Conservation (phyloP, 768 basidiomycete species). For the Naganishia vaughanmartiniae region DNA sequence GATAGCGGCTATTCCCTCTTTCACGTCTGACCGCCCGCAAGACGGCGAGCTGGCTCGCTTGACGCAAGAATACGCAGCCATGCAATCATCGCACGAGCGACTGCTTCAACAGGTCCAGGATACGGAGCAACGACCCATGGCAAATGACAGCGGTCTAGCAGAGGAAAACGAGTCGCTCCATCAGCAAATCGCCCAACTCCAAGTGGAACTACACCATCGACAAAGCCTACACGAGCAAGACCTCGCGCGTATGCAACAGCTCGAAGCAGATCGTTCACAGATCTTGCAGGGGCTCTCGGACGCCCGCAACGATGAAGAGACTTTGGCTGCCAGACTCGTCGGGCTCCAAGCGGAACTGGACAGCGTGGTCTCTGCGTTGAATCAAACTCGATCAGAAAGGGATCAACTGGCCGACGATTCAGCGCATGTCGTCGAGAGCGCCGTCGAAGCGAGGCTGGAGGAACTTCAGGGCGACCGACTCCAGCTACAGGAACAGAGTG, state of each 20-base stretch:
- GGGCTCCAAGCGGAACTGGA: slow-evolving; percentile 69
- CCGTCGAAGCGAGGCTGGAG: slow-evolving; percentile 79
- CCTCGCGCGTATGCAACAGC: slow-evolving; percentile 56
- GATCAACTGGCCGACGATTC: slow-evolving; percentile 71
- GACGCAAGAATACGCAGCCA: slow-evolving; percentile 49
- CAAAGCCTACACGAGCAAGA: slow-evolving; percentile 40
- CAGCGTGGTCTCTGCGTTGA: slow-evolving; percentile 66
- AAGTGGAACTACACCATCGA: slow-evolving; percentile 35
- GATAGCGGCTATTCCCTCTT: not conserved
- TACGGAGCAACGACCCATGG: slow-evolving; percentile 3
- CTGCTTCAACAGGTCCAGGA: slow-evolving; percentile 32
- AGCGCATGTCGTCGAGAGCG: slow-evolving; percentile 61
- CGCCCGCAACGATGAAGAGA: slow-evolving; percentile 35
- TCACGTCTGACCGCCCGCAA: not conserved
- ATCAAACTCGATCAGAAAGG: slow-evolving; percentile 70
- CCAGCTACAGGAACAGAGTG: slow-evolving; percentile 82
- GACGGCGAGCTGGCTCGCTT: slow-evolving; percentile 59
- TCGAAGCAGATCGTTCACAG: slow-evolving; percentile 32
- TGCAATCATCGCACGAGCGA: slow-evolving; percentile 5
- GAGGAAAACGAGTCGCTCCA: not conserved
- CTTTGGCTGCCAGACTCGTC: slow-evolving; percentile 61
- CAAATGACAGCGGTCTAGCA: slow-evolving; percentile 32
- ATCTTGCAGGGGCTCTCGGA: slow-evolving; percentile 26
- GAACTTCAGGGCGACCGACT: slow-evolving; percentile 93
- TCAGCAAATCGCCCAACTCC: slow-evolving; percentile 1